Conservation (phyloP, 352 stramenopile species). For the Globisporangium cederbergense region DNA sequence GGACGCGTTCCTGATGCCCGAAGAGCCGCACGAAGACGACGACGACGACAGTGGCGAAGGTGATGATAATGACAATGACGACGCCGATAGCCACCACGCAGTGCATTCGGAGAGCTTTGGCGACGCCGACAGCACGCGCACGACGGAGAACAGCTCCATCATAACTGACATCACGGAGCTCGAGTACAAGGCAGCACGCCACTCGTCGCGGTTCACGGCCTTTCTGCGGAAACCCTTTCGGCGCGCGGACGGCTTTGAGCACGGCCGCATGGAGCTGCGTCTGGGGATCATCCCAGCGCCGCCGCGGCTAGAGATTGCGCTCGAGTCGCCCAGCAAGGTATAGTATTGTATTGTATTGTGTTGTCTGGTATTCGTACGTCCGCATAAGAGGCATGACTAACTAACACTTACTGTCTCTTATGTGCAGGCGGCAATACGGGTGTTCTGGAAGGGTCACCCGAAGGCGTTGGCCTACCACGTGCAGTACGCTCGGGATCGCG, state of each 20-base stretch:
- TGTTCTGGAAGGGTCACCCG: slow-evolving; percentile 51
- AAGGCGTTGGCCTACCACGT: slow-evolving; percentile 58
- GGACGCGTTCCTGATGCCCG: slow-evolving; percentile 33
- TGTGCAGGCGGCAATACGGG: slow-evolving; percentile 55
- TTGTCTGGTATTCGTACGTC: not conserved
- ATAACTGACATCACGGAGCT: slow-evolving; percentile 53
- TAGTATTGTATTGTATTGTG: not conserved
- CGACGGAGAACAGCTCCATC: slow-evolving; percentile 72
- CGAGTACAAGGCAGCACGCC: slow-evolving; percentile 41
- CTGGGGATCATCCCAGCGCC: slow-evolving; percentile 40
- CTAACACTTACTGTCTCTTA: not conserved
- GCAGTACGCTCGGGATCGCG: slow-evolving; percentile 69
- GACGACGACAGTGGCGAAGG: slow-evolving; percentile 39
- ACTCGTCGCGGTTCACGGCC: slow-evolving; percentile 55
- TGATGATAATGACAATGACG: slow-evolving; percentile 39
- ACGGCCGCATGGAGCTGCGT: slow-evolving; percentile 32
- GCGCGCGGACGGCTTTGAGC: slow-evolving; percentile 48
- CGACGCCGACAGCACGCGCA: slow-evolving; percentile 63
- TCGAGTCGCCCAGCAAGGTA: slow-evolving; percentile 62
- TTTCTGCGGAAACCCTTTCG: slow-evolving; percentile 75
- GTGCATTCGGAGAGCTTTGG: slow-evolving; percentile 79
- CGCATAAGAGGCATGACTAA: not conserved
- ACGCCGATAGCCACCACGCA: slow-evolving; percentile 62
- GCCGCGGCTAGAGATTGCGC: slow-evolving; percentile 38
- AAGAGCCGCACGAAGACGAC: slow-evolving; percentile 42